phyloP scores from a whole-genome alignment of 805 yeast species.

The Candida andamanensis region DNA sequence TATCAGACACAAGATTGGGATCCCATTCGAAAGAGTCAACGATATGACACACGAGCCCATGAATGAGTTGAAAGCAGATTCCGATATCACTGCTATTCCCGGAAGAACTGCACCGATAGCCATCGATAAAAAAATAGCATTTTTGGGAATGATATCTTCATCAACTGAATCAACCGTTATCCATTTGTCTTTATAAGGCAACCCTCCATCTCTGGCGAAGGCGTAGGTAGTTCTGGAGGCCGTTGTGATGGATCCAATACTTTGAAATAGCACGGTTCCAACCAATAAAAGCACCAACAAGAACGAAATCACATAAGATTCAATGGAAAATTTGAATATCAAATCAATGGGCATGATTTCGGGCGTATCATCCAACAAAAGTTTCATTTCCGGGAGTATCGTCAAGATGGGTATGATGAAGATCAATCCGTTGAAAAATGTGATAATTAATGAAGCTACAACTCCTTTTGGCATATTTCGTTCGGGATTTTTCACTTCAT shows the following conservation, averaged over 20 bases:
- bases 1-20: slow-evolving; percentile 64
- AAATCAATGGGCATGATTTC: slow-evolving; percentile 75
- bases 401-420: slow-evolving; percentile 68
- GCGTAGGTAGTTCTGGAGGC: slow-evolving; percentile 80
- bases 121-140: slow-evolving; percentile 64
- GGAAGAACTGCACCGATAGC: slow-evolving; percentile 57
- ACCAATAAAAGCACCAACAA: slow-evolving; percentile 60
- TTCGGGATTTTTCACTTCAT: slow-evolving; percentile 75
- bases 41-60: slow-evolving; percentile 79
- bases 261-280: slow-evolving; percentile 70
- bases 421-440: slow-evolving; percentile 64
- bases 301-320: slow-evolving; percentile 63
- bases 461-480: slow-evolving; percentile 71
- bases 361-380: slow-evolving; percentile 51
- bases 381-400: slow-evolving; percentile 61
- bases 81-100: slow-evolving; percentile 59
- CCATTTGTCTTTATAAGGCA: slow-evolving; percentile 65
- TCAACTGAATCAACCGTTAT: slow-evolving; percentile 55
- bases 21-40: slow-evolving; percentile 68
- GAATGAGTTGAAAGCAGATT: slow-evolving; percentile 77
- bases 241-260: slow-evolving; percentile 75
- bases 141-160: slow-evolving; percentile 59
- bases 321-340: slow-evolving; percentile 66
- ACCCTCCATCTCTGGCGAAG: slow-evolving; percentile 77
- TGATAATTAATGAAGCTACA: slow-evolving; percentile 55